Percentiles rank a stretch among this genome's conserved stretches.
phyloP scores from a whole-genome alignment of 2,329 filamentous ascomycete genomes.

The Zymoseptoria ardabiliae region DNA sequence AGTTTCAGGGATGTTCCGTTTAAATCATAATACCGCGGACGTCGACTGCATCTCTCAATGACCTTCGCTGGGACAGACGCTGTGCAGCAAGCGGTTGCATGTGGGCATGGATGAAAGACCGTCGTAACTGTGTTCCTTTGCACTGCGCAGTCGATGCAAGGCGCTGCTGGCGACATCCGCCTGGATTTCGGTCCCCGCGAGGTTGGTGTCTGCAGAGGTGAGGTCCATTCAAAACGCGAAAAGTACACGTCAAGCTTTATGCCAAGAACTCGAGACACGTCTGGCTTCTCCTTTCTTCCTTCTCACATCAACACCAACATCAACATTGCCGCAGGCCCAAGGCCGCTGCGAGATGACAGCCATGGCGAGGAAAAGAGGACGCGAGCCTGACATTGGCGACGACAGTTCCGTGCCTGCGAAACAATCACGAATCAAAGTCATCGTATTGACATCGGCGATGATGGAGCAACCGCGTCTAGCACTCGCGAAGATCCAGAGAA shows the following conservation, averaged over 20 bases:
- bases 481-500: not conserved
- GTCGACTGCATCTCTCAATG: no score
- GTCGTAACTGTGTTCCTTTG: no score
- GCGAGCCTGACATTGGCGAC: not conserved
- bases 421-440: not conserved
- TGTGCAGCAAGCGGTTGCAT: not conserved
- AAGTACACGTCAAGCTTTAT: not conserved
- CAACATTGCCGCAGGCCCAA: not conserved
- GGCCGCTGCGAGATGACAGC: not conserved
- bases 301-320: not conserved
- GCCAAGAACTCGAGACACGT: not conserved
- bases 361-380: not conserved
- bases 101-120: no score
- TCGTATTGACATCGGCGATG: not conserved
- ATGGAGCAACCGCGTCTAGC: not conserved
- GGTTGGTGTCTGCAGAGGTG: not conserved
- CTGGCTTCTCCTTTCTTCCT: not conserved
- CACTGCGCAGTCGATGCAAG: no score
- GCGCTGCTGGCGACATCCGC: no score
- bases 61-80: no score
- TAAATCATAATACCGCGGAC: no score
- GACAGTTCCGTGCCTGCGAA: not conserved
- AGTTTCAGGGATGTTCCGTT: no score
- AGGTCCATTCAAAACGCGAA: not conserved
- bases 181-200: no score